Percentiles rank a stretch among this genome's conserved stretches.
phyloP scores from a whole-genome alignment of 202 grass and related monocot species.

The Setaria italica region DNA sequence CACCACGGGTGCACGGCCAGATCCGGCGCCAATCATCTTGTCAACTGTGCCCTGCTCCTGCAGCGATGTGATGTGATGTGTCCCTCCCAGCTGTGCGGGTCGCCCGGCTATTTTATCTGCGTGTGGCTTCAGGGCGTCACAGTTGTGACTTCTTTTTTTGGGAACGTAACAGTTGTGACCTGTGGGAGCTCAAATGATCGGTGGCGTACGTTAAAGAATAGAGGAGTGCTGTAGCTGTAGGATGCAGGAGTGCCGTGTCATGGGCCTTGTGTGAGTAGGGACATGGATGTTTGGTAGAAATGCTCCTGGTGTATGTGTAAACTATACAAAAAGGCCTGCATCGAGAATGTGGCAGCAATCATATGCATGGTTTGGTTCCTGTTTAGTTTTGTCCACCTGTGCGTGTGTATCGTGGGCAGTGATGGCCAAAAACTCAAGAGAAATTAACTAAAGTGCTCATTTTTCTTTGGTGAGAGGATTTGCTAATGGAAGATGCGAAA shows the following conservation, averaged over 20 bases:
- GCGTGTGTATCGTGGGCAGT: background rate
- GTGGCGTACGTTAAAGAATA: background rate
- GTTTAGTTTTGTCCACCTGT: background rate
- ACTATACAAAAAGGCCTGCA: background rate
- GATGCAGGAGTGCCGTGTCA: background rate
- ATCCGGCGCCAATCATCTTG: slow-evolving; percentile 40
- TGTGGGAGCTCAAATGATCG: background rate
- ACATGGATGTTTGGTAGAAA: slow-evolving; percentile 4
- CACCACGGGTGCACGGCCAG: slow-evolving; percentile 43
- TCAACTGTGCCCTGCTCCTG: background rate
- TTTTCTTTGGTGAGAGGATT: too few relatives aligned
- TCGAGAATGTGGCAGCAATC: slow-evolving; percentile 9
- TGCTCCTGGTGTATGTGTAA: background rate
- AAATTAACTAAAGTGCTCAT: too few relatives aligned
- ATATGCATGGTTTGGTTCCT: background rate
- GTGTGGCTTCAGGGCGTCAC: background rate
- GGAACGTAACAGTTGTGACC: background rate
- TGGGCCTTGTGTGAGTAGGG: background rate
- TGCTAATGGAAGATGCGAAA: too few relatives aligned
- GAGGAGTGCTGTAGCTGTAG: background rate
- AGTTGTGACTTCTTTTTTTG: background rate
- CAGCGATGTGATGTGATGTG: background rate
- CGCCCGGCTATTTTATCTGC: background rate
- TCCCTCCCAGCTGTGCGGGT: slow-evolving; percentile 22
- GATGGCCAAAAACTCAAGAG: background rate